These are phyloP conservation scores for Ophiostoma piceae DNA, from an alignment of 2,329 filamentous ascomycete species.

Conservation along the genomic window DNA sequence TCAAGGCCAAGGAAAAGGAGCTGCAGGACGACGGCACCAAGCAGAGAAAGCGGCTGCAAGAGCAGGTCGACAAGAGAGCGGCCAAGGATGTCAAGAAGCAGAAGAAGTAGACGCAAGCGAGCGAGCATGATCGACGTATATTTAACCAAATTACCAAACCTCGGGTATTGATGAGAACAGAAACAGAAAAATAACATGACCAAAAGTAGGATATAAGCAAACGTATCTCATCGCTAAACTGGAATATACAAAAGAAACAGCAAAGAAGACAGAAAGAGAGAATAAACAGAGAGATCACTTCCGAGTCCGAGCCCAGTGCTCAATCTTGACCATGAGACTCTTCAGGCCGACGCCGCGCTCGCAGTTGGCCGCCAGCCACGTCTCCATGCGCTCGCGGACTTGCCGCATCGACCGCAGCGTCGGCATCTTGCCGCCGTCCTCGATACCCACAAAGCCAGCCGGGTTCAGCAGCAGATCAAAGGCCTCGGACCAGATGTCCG, in stretches of 20 bases:
- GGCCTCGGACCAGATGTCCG: slow-evolving; percentile 76
- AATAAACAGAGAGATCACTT: slow-evolving; percentile 26
- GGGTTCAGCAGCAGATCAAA: slow-evolving; percentile 88
- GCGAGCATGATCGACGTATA: background rate
- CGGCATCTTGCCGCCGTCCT: slow-evolving; percentile 64
- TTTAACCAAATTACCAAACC: slow-evolving; percentile 15
- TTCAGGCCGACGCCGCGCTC: slow-evolving; percentile 75
- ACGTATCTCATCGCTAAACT: background rate
- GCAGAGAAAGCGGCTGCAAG: slow-evolving; percentile 70
- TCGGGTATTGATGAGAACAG: slow-evolving; percentile 20
- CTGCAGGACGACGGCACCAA: slow-evolving; percentile 62
- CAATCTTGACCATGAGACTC: slow-evolving; percentile 60
- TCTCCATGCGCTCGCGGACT: slow-evolving; percentile 75
- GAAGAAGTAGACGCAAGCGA: slow-evolving; percentile 29
- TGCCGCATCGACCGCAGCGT: slow-evolving; percentile 63
- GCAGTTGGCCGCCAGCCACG: slow-evolving; percentile 72
- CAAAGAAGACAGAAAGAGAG: slow-evolving; percentile 14
- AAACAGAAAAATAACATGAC: slow-evolving; percentile 6
- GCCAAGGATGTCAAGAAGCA: slow-evolving; percentile 50
- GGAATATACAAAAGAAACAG: background rate
- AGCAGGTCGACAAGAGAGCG: slow-evolving; percentile 70
- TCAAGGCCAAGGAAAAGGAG: slow-evolving; percentile 57
- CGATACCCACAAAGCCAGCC: slow-evolving; percentile 51
- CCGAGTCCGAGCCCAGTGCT: slow-evolving; percentile 43
- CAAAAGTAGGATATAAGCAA: slow-evolving; percentile 16